Base-by-base conservation (phyloP, 495 filamentous ascomycete species). In the Lophium mytilinum region DNA sequence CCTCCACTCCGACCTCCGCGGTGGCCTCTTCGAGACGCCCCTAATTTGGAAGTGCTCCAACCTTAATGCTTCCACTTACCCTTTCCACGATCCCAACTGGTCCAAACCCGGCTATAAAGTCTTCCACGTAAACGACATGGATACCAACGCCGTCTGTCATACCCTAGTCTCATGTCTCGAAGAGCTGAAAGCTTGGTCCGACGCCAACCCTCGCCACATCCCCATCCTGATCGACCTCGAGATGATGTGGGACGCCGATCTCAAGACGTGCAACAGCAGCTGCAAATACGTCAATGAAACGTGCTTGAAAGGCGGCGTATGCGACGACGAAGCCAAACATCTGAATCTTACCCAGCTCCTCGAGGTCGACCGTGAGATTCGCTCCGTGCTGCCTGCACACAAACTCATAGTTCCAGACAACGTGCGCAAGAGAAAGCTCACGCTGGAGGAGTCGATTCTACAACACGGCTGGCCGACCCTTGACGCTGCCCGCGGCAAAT, bases 211-310 rank as follows among this genome's bases (percentile, higher is more conserved):
- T 4, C 52, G 49, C 18, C 65, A 67, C 48, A 58, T 68, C 30
- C 65, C 65, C 9, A 64, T 69, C 49, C 62, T 65, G 12, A 64
- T 69, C 41, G 66, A 65, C 56, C 64, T 68, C 0, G 67, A 69
- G 52, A 60, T 66, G 47, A 68, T 66, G 41, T 61, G 55, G 8
- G 60, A 61, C 46, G 52, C 34, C 11, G n/a, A n/a, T n/a, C n/a
- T n/a, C n/a, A n/a, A n/a, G n/a, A n/a, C n/a, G n/a, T n/a, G n/a
- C n/a, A n/a, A n/a, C n/a, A n/a, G n/a, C n/a, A n/a, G n/a, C n/a
- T n/a, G n/a, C n/a, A n/a, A n/a, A n/a, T n/a, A n/a, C n/a, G n/a
- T n/a, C n/a, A n/a, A n/a, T n/a, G 34, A 24, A 6, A 40, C 35
- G n/a, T 55, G 53, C 46, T 36, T 12, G 10, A 12, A 55, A 17